Evolutionary conservation across 75 land plant species (phyloP), one percentile per base, ranked within the genome.

Genomic region (Pinus albicaulis): DNA sequence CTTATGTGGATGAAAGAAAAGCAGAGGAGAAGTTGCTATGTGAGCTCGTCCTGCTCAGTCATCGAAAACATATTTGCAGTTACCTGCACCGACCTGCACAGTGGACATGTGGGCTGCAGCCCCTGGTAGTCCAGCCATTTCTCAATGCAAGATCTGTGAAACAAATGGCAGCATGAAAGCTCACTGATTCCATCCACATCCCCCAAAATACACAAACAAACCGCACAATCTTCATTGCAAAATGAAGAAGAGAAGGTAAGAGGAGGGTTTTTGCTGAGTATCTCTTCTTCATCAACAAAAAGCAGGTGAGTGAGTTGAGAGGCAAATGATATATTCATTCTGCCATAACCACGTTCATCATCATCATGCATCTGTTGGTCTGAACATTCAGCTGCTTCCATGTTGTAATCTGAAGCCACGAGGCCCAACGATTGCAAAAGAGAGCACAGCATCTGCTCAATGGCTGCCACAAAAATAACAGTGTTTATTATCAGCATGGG

Each of bases 11-110:
- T 1, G 3, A 36, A 87, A 41, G 90, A 85, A 80, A 91, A 88
- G 86, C 88, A 91, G 15, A 84, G 78, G 38, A 88, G 74, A 82
- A 91, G 82, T 76, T 88, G 91, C 14, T 88, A 88, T 16, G 84
- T 80, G 2, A 88, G 73, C 65, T 80, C 10, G 52, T 7, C 83
- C 60, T 88, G 80, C 72, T 55, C 72, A 11, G 60, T 38, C n/a
- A 62, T 52, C 81, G 55, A 77, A 59, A 79, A 56, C 5, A 34
- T 63, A 57, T 57, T 59, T 60, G 22, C 25, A 1, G 71, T 69
- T 14, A 77, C 44, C 34, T 78, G 82, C 0, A 75, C 79, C 58
- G 79, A 56, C 38, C 89, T 78, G 81, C 93, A 91, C 0, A 86
- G 59, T 2, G 93, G 93, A 59, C 91, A 91, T 13, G 88, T 91